Evolutionary conservation across 192 early-diverging fungal genomes (phyloP), one percentile per base, ranked within the genome.

Genomic region (Coemansia erecta): DNA sequence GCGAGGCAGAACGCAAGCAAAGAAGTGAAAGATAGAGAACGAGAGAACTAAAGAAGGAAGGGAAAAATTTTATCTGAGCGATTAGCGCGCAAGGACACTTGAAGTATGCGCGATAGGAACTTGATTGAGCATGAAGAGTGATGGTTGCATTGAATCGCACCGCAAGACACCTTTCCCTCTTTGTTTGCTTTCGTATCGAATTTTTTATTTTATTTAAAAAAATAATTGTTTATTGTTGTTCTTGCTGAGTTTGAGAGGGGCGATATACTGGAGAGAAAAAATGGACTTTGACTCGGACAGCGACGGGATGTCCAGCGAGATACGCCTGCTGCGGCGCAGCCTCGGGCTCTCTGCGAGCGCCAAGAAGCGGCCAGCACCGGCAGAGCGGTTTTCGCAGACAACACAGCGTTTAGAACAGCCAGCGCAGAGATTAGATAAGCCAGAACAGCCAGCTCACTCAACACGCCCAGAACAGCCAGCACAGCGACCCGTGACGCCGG

Each of bases 261-360:
- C 2, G 8, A 10, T 19, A 21, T 9, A 17, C 15, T n/a, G 8
- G 22, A n/a, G 7, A 19, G 13, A 39, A n/a, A 55, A 2, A 15
- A 39, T 65, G 53, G 41, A 33, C 13, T 47, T 18, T 17, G 74
- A 77, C 41, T 70, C 68, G 14, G 74, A 77, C 37, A 77, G 68
- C 54, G 74, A 77, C 40, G 68, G 44, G 18, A 67, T 70, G 49
- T 77, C 67, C 61, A 70, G 74, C 58, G 74, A 70, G 15, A 60
- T 77, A 24, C 45, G 58, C 3, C 44, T 57, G 24, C 44, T 77
- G 4, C 56, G 74, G 21, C 64, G 54, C 15, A 59, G 64, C 48
- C 61, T 77, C 17, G 74, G 74, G 17, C 61, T 74, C 3, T 44
- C 51, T 1, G 44, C 51, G 35, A 50, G 51, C 42, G 22, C 45